Percentiles rank a stretch among this genome's conserved stretches.
Evolutionary conservation across 1,284 basidiomycete species (phyloP).

Genomic region (Malassezia brasiliensis): DNA sequence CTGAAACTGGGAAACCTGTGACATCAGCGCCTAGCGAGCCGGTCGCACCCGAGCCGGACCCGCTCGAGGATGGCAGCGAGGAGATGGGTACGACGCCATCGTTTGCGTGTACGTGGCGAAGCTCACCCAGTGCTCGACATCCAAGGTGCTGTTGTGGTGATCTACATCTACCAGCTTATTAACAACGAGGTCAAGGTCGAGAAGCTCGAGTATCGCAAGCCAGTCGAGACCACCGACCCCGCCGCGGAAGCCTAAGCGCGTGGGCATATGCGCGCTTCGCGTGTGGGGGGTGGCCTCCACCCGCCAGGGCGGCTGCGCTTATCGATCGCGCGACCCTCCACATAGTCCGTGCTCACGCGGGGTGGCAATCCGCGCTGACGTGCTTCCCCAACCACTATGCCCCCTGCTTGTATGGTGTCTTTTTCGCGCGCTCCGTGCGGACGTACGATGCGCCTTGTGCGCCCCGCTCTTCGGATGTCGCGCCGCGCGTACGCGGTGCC

Average conservation of each 20-base stretch:
- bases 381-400: not conserved
- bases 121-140: conserved; percentile 37
- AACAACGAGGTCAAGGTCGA: conserved; percentile 47
- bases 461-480: too few relatives aligned
- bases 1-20: not conserved
- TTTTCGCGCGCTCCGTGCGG: too few relatives aligned
- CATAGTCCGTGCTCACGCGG: not conserved
- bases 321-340: not conserved
- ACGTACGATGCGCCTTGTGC: too few relatives aligned
- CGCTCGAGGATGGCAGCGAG: not conserved
- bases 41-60: not conserved
- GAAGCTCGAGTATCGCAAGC: conserved; percentile 45
- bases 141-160: conserved; percentile 42
- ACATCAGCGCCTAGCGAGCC: not conserved
- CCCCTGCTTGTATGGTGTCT: not conserved
- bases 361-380: not conserved
- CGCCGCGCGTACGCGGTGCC: conserved; percentile 20
- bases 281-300: too few relatives aligned
- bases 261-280: too few relatives aligned
- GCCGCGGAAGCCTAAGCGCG: too few relatives aligned
- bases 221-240: not conserved
- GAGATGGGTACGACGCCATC: conserved; percentile 1
- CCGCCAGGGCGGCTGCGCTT: too few relatives aligned
- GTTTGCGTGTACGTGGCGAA: conserved; percentile 10
- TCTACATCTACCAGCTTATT: conserved; percentile 47